A percentile compares a stretch with the other conserved stretches of the same genome.
Conservation (phyloP, 1,284 basidiomycete species). For the Rhodotorula sp. region DNA sequence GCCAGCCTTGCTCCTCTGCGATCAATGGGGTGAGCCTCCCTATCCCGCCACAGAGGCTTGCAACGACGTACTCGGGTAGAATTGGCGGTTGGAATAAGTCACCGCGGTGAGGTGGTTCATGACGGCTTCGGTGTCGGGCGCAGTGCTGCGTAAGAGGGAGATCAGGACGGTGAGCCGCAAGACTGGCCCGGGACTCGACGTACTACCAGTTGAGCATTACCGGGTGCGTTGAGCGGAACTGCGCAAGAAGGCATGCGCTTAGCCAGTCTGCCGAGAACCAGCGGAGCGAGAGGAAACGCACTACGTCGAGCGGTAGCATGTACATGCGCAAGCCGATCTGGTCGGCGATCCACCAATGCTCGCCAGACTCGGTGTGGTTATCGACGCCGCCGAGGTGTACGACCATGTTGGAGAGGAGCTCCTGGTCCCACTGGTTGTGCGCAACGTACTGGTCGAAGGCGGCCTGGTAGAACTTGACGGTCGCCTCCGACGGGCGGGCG, state of each 20-base stretch:
- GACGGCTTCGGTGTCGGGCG: conserved; percentile 5
- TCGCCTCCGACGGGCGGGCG: not conserved
- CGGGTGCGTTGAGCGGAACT: conserved; percentile 8
- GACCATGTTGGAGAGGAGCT: conserved; percentile 1
- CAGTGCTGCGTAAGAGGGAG: not conserved
- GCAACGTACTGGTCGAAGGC: not conserved
- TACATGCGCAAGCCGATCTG: not conserved
- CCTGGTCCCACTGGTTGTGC: conserved; percentile 19
- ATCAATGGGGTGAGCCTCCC: not conserved
- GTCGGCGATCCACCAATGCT: conserved; percentile 15
- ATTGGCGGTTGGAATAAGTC: conserved; percentile 8
- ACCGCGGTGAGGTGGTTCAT: conserved; percentile 13
- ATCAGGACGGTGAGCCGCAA: not conserved
- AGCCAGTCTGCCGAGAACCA: too few relatives aligned
- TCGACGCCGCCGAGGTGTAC: not conserved
- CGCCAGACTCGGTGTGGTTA: not conserved
- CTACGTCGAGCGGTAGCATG: conserved; percentile 7
- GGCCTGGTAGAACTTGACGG: not conserved
- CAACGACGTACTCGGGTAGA: conserved; percentile 9
- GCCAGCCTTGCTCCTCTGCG: conserved; percentile 18
- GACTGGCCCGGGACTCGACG: not conserved
- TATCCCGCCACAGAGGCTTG: too few relatives aligned
- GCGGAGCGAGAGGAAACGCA: not conserved
- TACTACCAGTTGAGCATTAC: conserved; percentile 12
- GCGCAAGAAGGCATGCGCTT: not conserved